Percentiles rank a stretch among this genome's conserved stretches.
Evolutionary conservation across 2,329 filamentous ascomycete species (phyloP).

Genomic region (Claviceps citrina): DNA sequence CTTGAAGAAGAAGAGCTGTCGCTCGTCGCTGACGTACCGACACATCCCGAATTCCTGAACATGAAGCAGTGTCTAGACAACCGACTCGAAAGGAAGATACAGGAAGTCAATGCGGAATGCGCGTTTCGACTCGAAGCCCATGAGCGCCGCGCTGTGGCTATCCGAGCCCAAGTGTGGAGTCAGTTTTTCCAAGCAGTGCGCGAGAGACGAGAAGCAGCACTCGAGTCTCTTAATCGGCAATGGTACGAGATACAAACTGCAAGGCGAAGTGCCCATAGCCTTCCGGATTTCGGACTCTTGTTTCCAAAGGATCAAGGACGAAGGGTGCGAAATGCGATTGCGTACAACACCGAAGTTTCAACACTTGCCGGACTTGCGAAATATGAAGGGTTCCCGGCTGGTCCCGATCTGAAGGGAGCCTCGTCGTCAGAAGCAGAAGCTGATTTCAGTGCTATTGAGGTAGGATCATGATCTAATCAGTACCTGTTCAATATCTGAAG

Average conservation of each 20-base stretch:
- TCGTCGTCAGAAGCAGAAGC: constrained; percentile 63
- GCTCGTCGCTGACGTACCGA: constrained; percentile 42
- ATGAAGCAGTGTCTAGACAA: constrained; percentile 81
- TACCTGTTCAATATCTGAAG: background rate
- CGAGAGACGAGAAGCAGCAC: constrained; percentile 62
- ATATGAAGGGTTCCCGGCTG: constrained; percentile 89
- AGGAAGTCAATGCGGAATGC: constrained; percentile 58
- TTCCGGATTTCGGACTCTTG: constrained; percentile 67
- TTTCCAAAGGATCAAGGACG: constrained; percentile 65
- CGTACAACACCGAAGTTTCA: constrained; percentile 91
- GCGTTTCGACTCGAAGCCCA: constrained; percentile 60
- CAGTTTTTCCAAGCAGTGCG: constrained; percentile 82
- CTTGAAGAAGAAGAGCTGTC: constrained; percentile 57
- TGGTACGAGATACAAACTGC: constrained; percentile 91
- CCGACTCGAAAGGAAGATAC: constrained; percentile 64
- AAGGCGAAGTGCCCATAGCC: constrained; percentile 63
- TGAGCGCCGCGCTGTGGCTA: constrained; percentile 59
- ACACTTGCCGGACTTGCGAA: constrained; percentile 82
- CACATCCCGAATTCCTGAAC: constrained; percentile 80
- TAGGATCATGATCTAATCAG: constrained; percentile 22
- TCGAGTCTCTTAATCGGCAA: constrained; percentile 70
- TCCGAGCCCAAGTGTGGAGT: constrained; percentile 71
- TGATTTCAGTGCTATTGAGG: constrained; percentile 78
- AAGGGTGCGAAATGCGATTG: constrained; percentile 69
- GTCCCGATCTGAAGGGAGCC: constrained; percentile 66